Percentiles rank a stretch among this genome's conserved stretches.
Conservation (phyloP, 2,329 filamentous ascomycete genomes). For the Monosporascus cannonballus region DNA sequence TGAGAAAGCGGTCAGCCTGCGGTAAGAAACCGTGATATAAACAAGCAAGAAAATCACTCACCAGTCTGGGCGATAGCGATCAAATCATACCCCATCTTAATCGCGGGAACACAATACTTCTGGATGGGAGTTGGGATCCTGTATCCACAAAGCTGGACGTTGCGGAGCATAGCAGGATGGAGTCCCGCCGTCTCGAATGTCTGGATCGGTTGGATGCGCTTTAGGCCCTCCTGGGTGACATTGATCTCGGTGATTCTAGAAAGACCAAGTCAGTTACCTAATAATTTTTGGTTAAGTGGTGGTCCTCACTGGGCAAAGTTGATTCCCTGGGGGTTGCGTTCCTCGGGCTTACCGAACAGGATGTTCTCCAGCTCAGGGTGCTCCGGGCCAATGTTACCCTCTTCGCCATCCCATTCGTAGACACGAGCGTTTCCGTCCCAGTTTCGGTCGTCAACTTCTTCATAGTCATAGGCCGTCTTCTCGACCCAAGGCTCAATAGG, state of each 20-base stretch:
- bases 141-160: constrained; percentile 70
- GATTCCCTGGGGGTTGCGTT: constrained; percentile 46
- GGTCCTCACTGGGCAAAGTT: constrained; percentile 56
- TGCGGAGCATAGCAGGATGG: constrained; percentile 76
- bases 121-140: constrained; percentile 77
- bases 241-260: constrained; percentile 48
- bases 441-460: constrained; percentile 23
- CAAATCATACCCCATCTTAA: constrained; percentile 71
- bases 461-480: constrained; percentile 43
- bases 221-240: constrained; percentile 50
- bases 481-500: constrained; percentile 39
- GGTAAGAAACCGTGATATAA: background rate
- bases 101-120: constrained; percentile 73
- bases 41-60: constrained; percentile 36
- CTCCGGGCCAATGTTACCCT: constrained; percentile 74
- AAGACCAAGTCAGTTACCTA: constrained; percentile 3
- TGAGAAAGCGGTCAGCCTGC: constrained; percentile 29
- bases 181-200: constrained; percentile 71
- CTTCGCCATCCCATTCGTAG: constrained; percentile 83
- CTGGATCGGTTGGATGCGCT: constrained; percentile 44
- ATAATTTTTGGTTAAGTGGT: background rate
- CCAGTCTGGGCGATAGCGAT: constrained; percentile 91
- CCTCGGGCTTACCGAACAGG: constrained; percentile 60
- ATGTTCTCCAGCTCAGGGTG: constrained; percentile 64
- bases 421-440: constrained; percentile 54